phyloP scores from a whole-genome alignment of 305 asterid genomes.

The Fraxinus nigra region DNA sequence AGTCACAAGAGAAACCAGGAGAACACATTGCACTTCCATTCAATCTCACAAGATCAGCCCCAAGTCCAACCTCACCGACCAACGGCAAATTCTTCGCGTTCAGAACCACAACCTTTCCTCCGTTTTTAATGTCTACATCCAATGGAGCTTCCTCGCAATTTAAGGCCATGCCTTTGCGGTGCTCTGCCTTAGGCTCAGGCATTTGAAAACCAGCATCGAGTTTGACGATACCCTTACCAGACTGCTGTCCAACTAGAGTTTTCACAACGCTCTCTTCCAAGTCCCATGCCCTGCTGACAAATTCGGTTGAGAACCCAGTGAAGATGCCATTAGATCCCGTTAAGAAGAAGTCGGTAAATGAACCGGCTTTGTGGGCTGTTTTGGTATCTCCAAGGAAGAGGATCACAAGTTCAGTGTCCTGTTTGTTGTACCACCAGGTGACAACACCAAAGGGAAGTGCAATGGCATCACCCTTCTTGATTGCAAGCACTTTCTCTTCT shows the following conservation, averaged over 20 bases:
- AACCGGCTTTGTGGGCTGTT: slow-evolving; percentile 61
- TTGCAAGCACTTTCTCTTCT: slow-evolving; percentile 69
- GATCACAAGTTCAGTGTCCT: slow-evolving; percentile 58
- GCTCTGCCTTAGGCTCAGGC: slow-evolving; percentile 65
- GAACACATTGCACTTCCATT: slow-evolving; percentile 68
- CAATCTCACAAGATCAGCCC: slow-evolving; percentile 66
- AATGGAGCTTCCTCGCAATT: slow-evolving; percentile 71
- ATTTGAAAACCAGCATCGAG: slow-evolving; percentile 48
- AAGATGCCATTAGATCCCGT: slow-evolving; percentile 74
- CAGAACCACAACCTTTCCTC: slow-evolving; percentile 70
- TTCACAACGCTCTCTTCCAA: slow-evolving; percentile 54
- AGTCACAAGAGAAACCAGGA: slow-evolving; percentile 75
- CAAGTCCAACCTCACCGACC: slow-evolving; percentile 75
- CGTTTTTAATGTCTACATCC: slow-evolving; percentile 67
- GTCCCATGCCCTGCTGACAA: slow-evolving; percentile 64
- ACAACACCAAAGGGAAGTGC: slow-evolving; percentile 78
- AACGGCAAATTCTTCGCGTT: slow-evolving; percentile 75
- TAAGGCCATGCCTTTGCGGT: slow-evolving; percentile 57
- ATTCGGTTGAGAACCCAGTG: slow-evolving; percentile 71
- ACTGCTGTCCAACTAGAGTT: slow-evolving; percentile 57
- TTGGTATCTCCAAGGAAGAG: slow-evolving; percentile 79
- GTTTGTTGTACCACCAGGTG: slow-evolving; percentile 82
- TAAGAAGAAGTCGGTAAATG: slow-evolving; percentile 62
- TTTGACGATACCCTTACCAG: slow-evolving; percentile 53
- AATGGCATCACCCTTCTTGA: slow-evolving; percentile 73